Percentiles rank a stretch among this genome's conserved stretches.
phyloP scores from a whole-genome alignment of 495 filamentous ascomycete genomes.

The Mytilinidion resinicola region DNA sequence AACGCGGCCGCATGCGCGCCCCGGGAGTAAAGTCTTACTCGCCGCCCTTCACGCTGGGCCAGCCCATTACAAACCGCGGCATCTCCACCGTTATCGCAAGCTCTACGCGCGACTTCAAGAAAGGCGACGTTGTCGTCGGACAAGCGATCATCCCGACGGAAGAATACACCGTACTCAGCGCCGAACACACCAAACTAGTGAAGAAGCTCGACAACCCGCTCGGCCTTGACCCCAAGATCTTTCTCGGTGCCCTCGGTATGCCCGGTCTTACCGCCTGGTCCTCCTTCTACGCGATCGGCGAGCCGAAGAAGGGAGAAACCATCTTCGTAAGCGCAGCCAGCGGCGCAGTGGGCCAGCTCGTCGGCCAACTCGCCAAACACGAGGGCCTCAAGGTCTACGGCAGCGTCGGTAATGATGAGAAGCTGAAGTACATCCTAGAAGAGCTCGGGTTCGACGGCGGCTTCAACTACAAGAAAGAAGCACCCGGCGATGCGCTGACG shows the following conservation, averaged over 20 bases:
- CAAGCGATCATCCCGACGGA: constrained; percentile 16
- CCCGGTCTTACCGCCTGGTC: constrained; percentile 80
- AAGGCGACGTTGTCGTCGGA: constrained; percentile 30
- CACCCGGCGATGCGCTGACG: constrained; percentile 59
- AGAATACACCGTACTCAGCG: constrained; percentile 33
- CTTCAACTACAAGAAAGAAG: constrained; percentile 64
- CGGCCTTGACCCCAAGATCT: constrained; percentile 56
- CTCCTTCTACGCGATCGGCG: constrained; percentile 72
- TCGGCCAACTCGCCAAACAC: constrained; percentile 80
- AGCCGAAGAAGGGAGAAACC: constrained; percentile 82
- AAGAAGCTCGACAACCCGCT: constrained; percentile 51
- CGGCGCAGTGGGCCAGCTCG: constrained; percentile 78
- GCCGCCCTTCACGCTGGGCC: constrained; percentile 34
- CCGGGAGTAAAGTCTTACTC: constrained; percentile 36
- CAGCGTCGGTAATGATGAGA: constrained; percentile 52
- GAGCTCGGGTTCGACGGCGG: constrained; percentile 49
- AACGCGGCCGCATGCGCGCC: constrained; percentile 57
- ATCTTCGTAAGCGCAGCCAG: constrained; percentile 79
- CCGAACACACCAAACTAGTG: constrained; percentile 11
- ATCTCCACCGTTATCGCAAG: constrained; percentile 36
- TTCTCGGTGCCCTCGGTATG: constrained; percentile 77
- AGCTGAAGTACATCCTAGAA: constrained; percentile 45
- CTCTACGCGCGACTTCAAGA: constrained; percentile 30
- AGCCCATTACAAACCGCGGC: constrained; percentile 38
- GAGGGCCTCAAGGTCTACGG: constrained; percentile 81